phyloP scores from a whole-genome alignment of 495 filamentous ascomycete genomes.

The Penicillium bialowiezense region DNA sequence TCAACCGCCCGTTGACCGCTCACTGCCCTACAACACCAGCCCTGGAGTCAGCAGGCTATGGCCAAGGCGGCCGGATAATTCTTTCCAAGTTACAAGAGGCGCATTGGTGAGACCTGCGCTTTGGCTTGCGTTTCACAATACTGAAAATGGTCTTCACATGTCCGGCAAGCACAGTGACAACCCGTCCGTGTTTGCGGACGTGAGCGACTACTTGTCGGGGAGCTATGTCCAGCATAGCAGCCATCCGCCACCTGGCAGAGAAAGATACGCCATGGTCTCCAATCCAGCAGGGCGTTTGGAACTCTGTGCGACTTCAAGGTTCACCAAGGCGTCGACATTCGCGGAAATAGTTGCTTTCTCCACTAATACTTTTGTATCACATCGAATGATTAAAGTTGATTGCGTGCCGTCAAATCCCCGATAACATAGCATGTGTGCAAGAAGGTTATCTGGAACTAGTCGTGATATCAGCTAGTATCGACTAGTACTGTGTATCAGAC shows the following conservation, averaged over 20 bases:
- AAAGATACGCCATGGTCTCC: background rate
- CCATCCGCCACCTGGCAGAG: no score
- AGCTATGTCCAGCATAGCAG: no score
- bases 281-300: background rate
- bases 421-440: background rate
- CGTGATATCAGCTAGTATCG: background rate
- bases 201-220: background rate
- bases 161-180: no score
- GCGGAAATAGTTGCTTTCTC: background rate
- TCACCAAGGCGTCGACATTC: no score
- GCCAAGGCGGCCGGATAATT: no score
- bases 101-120: no score
- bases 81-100: no score
- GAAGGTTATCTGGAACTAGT: background rate
- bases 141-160: no score
- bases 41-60: no score
- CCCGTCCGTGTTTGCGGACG: no score
- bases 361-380: background rate
- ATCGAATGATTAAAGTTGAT: background rate
- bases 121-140: conserved; percentile 22
- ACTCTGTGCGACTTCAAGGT: background rate
- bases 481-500: background rate
- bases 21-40: no score
- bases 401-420: background rate
- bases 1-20: no score